phyloP scores from a whole-genome alignment of 148 eudicot species.

The Agrostemma githago region DNA sequence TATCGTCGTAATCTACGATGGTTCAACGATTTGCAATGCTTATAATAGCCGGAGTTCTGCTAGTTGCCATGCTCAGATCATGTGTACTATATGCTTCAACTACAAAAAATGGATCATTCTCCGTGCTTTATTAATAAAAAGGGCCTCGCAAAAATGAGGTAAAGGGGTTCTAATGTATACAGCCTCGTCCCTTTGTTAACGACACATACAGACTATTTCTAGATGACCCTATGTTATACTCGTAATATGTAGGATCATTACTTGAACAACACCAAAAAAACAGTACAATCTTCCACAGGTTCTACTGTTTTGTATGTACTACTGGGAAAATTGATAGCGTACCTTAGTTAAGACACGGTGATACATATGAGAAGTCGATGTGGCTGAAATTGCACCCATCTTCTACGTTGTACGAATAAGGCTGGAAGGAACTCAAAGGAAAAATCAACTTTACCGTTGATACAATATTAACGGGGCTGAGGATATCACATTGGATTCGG shows the following conservation, averaged over 20 bases:
- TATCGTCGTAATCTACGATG: neutral
- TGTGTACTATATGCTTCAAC: constrained; percentile 4
- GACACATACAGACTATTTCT: neutral
- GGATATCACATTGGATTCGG: constrained; percentile 6
- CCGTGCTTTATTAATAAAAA: constrained; percentile 19
- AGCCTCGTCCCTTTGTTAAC: neutral
- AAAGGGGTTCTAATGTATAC: neutral
- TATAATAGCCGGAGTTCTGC: neutral
- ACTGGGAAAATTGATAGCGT: constrained; percentile 6
- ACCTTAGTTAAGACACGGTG: neutral
- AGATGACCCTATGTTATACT: neutral
- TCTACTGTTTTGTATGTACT: constrained; percentile 17
- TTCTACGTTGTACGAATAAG: neutral
- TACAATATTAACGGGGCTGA: neutral
- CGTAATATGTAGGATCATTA: neutral
- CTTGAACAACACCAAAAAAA: neutral
- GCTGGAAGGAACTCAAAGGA: neutral
- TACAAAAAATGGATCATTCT: neutral
- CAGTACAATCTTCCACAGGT: constrained; percentile 8
- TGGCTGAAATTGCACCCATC: neutral
- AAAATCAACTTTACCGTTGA: constrained; percentile 13
- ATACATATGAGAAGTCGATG: neutral
- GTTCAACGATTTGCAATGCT: neutral
- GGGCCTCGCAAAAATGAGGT: neutral
- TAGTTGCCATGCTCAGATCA: neutral